phyloP scores from a whole-genome alignment of 306 rosid genomes.

The Prinsepia uniflora region DNA sequence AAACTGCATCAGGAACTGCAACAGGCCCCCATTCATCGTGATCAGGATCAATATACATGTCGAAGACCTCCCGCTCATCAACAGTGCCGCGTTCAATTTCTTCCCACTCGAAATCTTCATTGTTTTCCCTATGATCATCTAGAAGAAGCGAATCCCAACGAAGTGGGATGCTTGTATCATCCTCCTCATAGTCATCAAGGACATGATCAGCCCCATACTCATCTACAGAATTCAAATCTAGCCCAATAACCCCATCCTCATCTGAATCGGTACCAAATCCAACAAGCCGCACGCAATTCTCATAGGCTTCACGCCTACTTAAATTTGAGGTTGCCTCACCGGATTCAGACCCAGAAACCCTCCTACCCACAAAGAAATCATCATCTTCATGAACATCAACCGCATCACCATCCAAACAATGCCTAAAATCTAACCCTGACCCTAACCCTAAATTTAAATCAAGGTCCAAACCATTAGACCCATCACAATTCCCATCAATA shows the following conservation, averaged over 20 bases:
- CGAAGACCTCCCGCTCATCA: slow-evolving; percentile 60
- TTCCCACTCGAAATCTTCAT: slow-evolving; percentile 87
- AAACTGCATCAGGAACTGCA: slow-evolving; percentile 20
- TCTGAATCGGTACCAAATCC: slow-evolving; percentile 52
- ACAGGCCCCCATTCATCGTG: slow-evolving; percentile 34
- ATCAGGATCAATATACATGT: slow-evolving; percentile 37
- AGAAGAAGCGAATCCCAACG: slow-evolving; percentile 68
- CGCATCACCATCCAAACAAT: slow-evolving; percentile 26
- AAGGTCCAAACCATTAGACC: slow-evolving; percentile 34
- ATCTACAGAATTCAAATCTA: slow-evolving; percentile 48
- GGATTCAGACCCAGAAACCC: slow-evolving; percentile 40
- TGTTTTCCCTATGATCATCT: slow-evolving; percentile 50
- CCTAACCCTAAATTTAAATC: slow-evolving; percentile 40
- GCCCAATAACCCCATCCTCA: slow-evolving; percentile 31
- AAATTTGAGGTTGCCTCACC: slow-evolving; percentile 29
- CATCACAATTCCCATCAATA: slow-evolving; percentile 42
- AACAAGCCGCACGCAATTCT: slow-evolving; percentile 22
- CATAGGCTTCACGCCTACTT: slow-evolving; percentile 22
- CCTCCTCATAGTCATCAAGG: slow-evolving; percentile 45
- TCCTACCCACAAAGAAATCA: slow-evolving; percentile 35
- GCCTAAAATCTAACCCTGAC: slow-evolving; percentile 29
- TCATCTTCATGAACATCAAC: slow-evolving; percentile 33
- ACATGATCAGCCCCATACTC: slow-evolving; percentile 27
- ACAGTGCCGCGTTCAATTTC: slow-evolving; percentile 53
- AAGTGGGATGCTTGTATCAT: slow-evolving; percentile 42